Evolutionary conservation across 768 basidiomycete genomes (phyloP).

Genomic region (Lactifluus volemus): DNA sequence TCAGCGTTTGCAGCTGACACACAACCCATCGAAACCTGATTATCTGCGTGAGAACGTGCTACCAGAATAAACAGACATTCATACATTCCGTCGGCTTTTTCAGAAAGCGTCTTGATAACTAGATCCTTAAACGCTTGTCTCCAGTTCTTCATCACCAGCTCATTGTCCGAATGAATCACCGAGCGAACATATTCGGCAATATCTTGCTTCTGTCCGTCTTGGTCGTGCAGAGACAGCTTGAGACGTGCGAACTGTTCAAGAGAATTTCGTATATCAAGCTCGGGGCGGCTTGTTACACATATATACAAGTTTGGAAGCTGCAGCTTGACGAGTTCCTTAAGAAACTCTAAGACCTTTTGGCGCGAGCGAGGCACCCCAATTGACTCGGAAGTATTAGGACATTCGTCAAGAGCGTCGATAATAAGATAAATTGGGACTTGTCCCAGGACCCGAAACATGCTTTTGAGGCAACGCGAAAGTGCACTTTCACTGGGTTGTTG

Average conservation of each 20-base stretch:
- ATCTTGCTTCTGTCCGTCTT: background rate
- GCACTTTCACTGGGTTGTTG: background rate
- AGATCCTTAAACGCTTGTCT: background rate
- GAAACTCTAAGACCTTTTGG: background rate
- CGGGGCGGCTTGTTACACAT: background rate
- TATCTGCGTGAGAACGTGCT: background rate
- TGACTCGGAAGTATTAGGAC: background rate
- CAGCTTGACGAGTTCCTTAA: background rate
- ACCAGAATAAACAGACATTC: background rate
- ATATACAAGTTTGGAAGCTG: background rate
- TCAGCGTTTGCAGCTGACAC: background rate
- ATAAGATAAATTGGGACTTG: background rate
- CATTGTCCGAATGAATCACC: constrained; percentile 24
- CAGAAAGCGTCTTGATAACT: background rate
- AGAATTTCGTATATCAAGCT: background rate
- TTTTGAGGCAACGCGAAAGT: background rate
- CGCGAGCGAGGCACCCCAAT: background rate
- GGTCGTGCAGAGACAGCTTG: background rate
- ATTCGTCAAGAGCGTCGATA: background rate
- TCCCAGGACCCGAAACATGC: background rate
- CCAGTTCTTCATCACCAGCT: background rate
- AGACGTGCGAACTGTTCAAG: background rate
- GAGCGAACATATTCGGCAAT: background rate
- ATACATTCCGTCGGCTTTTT: background rate
- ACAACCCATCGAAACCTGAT: background rate